phyloP scores from a whole-genome alignment of 106 monocot genomes.

The Narthecium ossifragum region DNA sequence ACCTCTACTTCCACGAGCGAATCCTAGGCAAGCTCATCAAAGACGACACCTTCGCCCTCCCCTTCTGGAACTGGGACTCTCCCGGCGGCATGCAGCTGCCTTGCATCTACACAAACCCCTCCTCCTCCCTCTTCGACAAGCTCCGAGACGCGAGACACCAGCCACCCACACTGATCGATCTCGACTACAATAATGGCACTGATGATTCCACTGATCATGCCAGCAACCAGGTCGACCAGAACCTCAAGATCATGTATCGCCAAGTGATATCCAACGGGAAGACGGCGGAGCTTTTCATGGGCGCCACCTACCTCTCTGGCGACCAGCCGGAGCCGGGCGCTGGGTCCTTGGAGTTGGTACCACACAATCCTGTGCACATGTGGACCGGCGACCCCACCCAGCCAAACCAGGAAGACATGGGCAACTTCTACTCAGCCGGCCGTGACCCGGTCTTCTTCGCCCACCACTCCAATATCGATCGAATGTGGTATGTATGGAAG shows the following conservation, averaged over 20 bases:
- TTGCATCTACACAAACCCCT: conserved; percentile 4
- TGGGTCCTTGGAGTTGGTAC: neutral
- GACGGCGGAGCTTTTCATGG: neutral
- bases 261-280: neutral
- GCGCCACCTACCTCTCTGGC: neutral
- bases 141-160: neutral
- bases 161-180: neutral
- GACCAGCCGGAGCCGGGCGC: neutral
- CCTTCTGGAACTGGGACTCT: conserved; percentile 36
- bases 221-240: neutral
- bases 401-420: neutral
- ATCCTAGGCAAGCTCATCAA: conserved; percentile 34
- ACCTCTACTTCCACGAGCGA: conserved; percentile 36
- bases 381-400: conserved; percentile 1
- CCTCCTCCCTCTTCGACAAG: neutral
- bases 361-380: neutral
- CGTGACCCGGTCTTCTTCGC: conserved; percentile 1
- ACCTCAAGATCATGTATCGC: neutral
- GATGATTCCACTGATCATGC: neutral
- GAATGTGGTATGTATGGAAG: neutral
- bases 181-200: neutral
- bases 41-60: conserved; percentile 33
- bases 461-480: conserved; percentile 1
- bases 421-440: neutral
- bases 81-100: conserved; percentile 25